These are phyloP conservation scores for Alisma plantagoaquatica DNA, from an alignment of 106 monocot species.

Conservation along the genomic window DNA sequence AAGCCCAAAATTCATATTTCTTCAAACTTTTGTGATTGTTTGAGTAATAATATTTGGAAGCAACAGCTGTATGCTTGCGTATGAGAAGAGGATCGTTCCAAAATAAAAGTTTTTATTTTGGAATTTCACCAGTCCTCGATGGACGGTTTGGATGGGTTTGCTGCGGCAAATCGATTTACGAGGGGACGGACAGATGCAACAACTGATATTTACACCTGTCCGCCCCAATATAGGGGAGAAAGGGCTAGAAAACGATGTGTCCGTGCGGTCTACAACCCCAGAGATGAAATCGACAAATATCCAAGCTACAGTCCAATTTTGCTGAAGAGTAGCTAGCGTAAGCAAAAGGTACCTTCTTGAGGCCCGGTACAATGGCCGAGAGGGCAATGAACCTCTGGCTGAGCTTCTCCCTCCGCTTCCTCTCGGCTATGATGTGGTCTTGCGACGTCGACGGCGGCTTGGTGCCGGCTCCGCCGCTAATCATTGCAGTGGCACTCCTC, in stretches of 20 bases:
- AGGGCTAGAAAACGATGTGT: background rate
- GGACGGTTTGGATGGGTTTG: too few species aligned
- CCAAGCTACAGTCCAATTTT: background rate
- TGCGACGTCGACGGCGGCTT: conserved; percentile 23
- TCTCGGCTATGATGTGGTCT: conserved; percentile 70
- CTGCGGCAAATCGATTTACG: background rate
- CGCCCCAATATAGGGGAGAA: background rate
- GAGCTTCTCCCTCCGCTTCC: conserved; percentile 70
- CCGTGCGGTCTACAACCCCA: background rate
- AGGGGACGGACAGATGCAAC: background rate
- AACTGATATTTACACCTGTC: background rate
- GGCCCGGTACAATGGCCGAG: conserved; percentile 51
- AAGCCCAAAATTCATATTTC: background rate
- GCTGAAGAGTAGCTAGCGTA: background rate
- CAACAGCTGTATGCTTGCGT: background rate
- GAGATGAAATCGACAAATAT: background rate
- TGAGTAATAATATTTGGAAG: background rate
- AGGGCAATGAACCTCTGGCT: conserved; percentile 72
- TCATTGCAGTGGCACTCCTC: too few species aligned
- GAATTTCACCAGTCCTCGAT: too few species aligned
- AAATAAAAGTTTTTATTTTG: too few species aligned
- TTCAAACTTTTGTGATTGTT: background rate
- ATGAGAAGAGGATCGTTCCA: too few species aligned
- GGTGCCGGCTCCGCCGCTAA: background rate
- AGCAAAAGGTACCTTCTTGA: conserved; percentile 56